Percentiles rank a stretch among this genome's conserved stretches.
Conservation (phyloP, 73 alveolate genomes). For the Paramecium pentaurelia region DNA sequence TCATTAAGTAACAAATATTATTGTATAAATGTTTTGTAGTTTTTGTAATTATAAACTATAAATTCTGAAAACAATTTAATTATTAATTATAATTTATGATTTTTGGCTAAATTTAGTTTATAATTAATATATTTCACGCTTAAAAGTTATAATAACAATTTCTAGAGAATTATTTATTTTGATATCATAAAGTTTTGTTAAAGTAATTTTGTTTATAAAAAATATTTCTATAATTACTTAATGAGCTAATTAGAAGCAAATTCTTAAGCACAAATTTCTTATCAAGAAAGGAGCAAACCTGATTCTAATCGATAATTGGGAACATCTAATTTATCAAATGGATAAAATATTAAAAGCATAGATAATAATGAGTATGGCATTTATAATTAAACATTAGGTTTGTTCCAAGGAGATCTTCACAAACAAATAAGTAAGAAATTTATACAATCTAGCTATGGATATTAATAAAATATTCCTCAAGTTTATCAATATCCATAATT, state of each 20-base stretch:
- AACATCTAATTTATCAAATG: not conserved
- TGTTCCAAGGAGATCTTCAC: conserved; percentile 1
- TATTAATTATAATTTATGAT: no score
- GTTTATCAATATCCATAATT: not conserved
- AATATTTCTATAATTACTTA: not conserved
- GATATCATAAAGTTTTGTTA: not conserved
- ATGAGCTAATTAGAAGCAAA: not conserved
- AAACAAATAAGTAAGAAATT: not conserved
- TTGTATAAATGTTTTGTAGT: no score
- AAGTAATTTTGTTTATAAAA: not conserved
- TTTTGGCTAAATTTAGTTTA: no score
- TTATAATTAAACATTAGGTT: not conserved
- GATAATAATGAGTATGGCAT: not conserved
- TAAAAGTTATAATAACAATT: not conserved
- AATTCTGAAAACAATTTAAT: no score
- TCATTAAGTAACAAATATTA: no score
- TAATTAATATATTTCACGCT: not conserved
- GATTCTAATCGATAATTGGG: not conserved
- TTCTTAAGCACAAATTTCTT: not conserved
- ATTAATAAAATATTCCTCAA: not conserved
- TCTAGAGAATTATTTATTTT: not conserved
- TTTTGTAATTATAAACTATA: no score
- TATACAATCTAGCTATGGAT: not conserved
- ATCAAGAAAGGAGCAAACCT: not conserved
- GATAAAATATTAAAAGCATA: not conserved